These are phyloP conservation scores for Daldinia eschscholtzii DNA, from an alignment of 2,329 filamentous ascomycete genomes.

Conservation along the genomic window DNA sequence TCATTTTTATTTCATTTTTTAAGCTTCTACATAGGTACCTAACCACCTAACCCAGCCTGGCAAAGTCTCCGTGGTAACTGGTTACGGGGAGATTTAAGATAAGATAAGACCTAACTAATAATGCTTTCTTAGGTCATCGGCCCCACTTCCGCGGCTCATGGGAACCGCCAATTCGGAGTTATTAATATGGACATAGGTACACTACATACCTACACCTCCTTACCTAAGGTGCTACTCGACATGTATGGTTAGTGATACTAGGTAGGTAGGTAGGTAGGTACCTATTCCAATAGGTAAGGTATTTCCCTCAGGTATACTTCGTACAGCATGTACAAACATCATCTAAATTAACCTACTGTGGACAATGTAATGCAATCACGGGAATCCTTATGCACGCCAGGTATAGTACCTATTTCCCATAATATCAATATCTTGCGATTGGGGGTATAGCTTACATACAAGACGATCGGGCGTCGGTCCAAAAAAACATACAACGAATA, in stretches of 20 bases:
- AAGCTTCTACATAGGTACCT: not conserved
- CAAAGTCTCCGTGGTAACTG: not conserved
- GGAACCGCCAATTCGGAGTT: not conserved
- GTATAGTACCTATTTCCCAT: not conserved
- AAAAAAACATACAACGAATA: constrained; percentile 17
- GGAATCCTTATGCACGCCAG: too few relatives aligned
- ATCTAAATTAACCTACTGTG: too few relatives aligned
- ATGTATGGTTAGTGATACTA: too few relatives aligned
- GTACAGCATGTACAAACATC: too few relatives aligned
- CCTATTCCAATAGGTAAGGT: too few relatives aligned
- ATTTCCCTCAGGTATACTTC: too few relatives aligned
- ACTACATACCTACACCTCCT: too few relatives aligned
- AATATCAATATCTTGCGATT: constrained; percentile 3
- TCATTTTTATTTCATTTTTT: not conserved
- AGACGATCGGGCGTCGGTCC: constrained; percentile 4
- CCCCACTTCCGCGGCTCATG: not conserved
- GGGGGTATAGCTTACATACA: constrained; percentile 9
- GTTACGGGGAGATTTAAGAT: not conserved
- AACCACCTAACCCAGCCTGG: not conserved
- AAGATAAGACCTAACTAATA: constrained; percentile 15
- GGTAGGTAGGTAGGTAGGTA: too few relatives aligned
- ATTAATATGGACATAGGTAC: not conserved
- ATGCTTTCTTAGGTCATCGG: not conserved
- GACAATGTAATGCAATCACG: too few relatives aligned
- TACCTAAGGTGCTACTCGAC: too few relatives aligned